Evolutionary conservation across 2,329 filamentous ascomycete genomes (phyloP).

Genomic region (Raffaelea ambrosiae): DNA sequence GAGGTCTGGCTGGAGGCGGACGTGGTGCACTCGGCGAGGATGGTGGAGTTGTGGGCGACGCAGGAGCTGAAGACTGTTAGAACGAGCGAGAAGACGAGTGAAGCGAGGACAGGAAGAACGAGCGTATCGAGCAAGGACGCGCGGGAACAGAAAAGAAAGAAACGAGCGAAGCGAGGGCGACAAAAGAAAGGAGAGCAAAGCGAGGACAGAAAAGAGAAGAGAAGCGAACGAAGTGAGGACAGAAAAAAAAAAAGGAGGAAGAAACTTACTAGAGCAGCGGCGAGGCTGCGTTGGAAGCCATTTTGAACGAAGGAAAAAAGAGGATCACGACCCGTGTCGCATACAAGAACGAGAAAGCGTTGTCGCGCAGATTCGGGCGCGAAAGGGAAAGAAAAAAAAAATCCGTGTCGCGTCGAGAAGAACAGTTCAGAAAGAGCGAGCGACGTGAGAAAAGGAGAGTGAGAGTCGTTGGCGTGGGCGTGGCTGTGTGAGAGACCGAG

Average conservation of each 20-base stretch:
- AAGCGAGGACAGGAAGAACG: neutral
- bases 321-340: too few relatives aligned
- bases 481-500: neutral
- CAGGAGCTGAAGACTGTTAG: conserved; percentile 56
- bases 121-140: too few relatives aligned
- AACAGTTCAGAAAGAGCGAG: too few relatives aligned
- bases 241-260: neutral
- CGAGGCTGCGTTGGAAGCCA: conserved; percentile 7
- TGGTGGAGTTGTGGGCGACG: conserved; percentile 88
- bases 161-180: neutral
- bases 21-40: conserved; percentile 86
- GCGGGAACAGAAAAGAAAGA: neutral
- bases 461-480: neutral
- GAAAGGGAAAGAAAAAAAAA: too few relatives aligned
- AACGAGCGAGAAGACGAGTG: conserved; percentile 2
- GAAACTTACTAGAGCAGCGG: conserved; percentile 13
- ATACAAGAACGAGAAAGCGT: too few relatives aligned
- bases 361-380: too few relatives aligned
- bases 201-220: too few relatives aligned
- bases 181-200: neutral
- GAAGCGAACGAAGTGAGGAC: neutral
- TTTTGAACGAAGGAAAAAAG: neutral
- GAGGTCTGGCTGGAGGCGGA: conserved; percentile 76
- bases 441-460: too few relatives aligned
- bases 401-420: too few relatives aligned